A percentile compares a stretch with the other conserved stretches of the same genome.
These are phyloP conservation scores for Mucuna pruriens DNA, from an alignment of 306 rosid species.

Conservation along the genomic window DNA sequence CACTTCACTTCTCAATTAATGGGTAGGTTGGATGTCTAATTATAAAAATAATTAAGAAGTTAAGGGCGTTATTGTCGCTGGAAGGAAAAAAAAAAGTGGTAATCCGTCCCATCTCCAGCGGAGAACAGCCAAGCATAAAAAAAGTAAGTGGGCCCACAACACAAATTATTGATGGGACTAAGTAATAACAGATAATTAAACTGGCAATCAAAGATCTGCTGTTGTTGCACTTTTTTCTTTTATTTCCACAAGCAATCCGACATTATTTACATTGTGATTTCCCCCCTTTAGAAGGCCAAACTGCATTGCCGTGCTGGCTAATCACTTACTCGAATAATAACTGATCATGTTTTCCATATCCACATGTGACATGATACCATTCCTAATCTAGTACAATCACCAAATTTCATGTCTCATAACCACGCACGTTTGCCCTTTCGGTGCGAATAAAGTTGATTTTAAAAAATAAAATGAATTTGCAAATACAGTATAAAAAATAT, in stretches of 20 bases:
- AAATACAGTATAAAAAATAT: too few species aligned
- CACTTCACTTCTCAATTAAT: conserved; percentile 14
- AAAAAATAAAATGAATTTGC: too few species aligned
- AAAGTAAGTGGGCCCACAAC: conserved; percentile 26
- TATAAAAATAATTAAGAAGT: not conserved
- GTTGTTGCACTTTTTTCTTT: not conserved
- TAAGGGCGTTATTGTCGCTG: not conserved
- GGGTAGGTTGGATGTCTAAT: not conserved
- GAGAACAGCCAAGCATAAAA: conserved; percentile 45
- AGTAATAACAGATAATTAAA: not conserved
- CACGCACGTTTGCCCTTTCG: not conserved
- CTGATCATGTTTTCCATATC: not conserved
- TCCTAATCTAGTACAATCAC: not conserved
- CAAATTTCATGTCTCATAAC: not conserved
- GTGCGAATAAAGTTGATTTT: not conserved
- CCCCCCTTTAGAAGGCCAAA: conserved; percentile 1
- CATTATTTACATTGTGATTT: not conserved
- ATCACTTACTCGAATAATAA: not conserved
- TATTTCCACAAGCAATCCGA: not conserved
- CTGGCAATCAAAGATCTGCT: not conserved
- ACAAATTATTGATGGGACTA: not conserved
- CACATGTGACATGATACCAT: too few species aligned
- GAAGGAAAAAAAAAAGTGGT: not conserved
- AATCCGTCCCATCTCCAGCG: not conserved
- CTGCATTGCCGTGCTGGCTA: not conserved